These are phyloP conservation scores for Zymoseptoria crescenta DNA, from an alignment of 2,329 filamentous ascomycete species.

Conservation along the genomic window DNA sequence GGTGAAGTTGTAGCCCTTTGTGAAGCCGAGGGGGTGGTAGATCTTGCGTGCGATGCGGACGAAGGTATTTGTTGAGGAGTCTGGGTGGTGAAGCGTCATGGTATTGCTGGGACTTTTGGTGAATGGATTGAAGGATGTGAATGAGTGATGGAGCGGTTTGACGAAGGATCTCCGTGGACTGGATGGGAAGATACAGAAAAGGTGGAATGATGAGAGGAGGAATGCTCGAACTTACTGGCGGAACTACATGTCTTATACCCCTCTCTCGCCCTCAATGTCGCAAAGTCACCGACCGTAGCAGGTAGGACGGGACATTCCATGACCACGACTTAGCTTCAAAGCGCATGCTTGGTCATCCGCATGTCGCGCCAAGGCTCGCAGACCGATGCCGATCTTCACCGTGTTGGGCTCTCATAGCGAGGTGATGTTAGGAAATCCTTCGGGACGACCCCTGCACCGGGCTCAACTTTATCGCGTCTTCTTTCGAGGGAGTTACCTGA, in stretches of 20 bases:
- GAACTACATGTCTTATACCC: no score
- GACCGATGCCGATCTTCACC: not conserved
- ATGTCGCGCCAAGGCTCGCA: not conserved
- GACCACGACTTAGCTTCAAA: not conserved
- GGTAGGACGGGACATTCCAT: not conserved
- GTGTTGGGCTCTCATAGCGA: not conserved
- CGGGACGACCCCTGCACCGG: not conserved
- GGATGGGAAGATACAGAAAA: no score
- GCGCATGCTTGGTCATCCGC: not conserved
- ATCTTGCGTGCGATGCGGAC: conserved; percentile 19
- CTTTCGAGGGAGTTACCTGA: no score
- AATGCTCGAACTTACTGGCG: no score
- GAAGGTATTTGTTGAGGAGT: conserved; percentile 15
- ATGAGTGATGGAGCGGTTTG: not conserved
- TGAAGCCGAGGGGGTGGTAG: conserved; percentile 47
- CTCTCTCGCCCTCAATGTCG: no score
- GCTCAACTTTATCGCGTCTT: not conserved
- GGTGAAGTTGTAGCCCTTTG: conserved; percentile 50
- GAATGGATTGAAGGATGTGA: not conserved
- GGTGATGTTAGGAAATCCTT: not conserved
- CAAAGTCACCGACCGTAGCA: not conserved
- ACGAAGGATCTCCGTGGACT: no score
- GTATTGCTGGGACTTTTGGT: not conserved
- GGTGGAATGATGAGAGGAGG: no score
- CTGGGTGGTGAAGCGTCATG: conserved; percentile 11